phyloP scores from a whole-genome alignment of 495 filamentous ascomycete species.

The Hypoxylon cercidicola region DNA sequence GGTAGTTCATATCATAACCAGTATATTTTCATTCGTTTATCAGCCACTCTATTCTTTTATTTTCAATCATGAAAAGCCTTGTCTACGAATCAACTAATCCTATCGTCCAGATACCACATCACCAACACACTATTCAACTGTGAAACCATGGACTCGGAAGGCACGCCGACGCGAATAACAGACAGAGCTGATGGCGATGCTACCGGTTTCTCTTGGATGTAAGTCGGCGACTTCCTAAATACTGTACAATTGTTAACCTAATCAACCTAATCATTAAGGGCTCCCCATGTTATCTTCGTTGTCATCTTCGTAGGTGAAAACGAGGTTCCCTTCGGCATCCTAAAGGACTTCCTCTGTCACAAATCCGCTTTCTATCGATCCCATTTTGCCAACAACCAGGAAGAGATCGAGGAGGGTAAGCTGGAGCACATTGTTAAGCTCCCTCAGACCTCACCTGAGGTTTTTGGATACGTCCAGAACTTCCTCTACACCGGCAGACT shows the following conservation, averaged over 20 bases:
- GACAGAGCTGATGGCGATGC: slow-evolving; percentile 3
- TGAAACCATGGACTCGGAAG: slow-evolving; percentile 27
- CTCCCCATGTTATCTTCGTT: slow-evolving; percentile 63
- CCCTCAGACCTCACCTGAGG: slow-evolving; percentile 54
- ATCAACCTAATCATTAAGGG: slow-evolving; percentile 44
- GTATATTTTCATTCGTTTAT: no score
- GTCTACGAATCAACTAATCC: not conserved
- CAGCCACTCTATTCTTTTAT: no score
- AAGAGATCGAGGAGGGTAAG: slow-evolving; percentile 30
- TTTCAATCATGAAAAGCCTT: not conserved
- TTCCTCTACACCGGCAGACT: slow-evolving; percentile 62
- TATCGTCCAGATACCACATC: not conserved
- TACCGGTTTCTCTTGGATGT: slow-evolving; percentile 43
- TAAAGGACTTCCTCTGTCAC: slow-evolving; percentile 63
- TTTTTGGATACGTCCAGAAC: slow-evolving; percentile 63
- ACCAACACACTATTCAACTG: slow-evolving; percentile 15
- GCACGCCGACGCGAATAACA: slow-evolving; percentile 1
- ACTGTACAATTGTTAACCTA: not conserved
- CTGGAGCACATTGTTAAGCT: slow-evolving; percentile 60
- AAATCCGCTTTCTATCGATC: slow-evolving; percentile 59
- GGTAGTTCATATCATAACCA: no score
- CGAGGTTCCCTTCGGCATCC: slow-evolving; percentile 62
- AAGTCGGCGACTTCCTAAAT: slow-evolving; percentile 18
- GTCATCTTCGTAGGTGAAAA: slow-evolving; percentile 62
- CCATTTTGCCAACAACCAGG: slow-evolving; percentile 51